Conservation (phyloP, 106 monocot genomes). For the Allium cepa region DNA sequence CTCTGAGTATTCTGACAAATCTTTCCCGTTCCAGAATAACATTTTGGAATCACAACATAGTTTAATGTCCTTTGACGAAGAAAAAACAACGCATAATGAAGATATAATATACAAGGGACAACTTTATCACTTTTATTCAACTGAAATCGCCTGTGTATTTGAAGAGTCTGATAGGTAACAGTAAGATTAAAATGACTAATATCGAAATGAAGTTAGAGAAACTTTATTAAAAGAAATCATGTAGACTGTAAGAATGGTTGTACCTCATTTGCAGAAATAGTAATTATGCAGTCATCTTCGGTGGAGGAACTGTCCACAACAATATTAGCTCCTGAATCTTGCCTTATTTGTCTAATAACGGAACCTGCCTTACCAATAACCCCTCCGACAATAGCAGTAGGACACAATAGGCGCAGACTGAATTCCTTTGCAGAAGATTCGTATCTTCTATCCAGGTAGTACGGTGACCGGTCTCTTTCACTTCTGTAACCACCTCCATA, state of each 20-base stretch:
- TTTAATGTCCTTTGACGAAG: too few species aligned
- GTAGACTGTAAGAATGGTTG: neutral
- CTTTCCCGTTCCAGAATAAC: too few species aligned
- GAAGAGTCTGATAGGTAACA: too few species aligned
- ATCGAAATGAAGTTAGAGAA: too few species aligned
- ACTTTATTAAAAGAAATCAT: neutral
- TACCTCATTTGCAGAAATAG: conserved; percentile 70
- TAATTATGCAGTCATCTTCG: conserved; percentile 74
- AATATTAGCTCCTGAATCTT: conserved; percentile 66
- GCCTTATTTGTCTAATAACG: conserved; percentile 72
- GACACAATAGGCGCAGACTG: conserved; percentile 62
- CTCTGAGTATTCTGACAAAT: too few species aligned
- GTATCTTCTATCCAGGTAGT: conserved; percentile 56
- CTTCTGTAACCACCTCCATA: conserved; percentile 76
- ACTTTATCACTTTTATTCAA: too few species aligned
- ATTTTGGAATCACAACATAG: too few species aligned
- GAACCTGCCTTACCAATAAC: conserved; percentile 86
- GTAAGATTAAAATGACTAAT: too few species aligned
- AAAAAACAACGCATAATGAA: too few species aligned
- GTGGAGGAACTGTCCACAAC: conserved; percentile 55
- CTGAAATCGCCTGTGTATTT: too few species aligned
- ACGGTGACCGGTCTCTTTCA: conserved; percentile 60
- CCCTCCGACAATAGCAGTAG: conserved; percentile 70
- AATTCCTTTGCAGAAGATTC: conserved; percentile 76
- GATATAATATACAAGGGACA: too few species aligned